Base-by-base conservation (phyloP, 495 filamentous ascomycete genomes). In the Peziza echinospora region DNA sequence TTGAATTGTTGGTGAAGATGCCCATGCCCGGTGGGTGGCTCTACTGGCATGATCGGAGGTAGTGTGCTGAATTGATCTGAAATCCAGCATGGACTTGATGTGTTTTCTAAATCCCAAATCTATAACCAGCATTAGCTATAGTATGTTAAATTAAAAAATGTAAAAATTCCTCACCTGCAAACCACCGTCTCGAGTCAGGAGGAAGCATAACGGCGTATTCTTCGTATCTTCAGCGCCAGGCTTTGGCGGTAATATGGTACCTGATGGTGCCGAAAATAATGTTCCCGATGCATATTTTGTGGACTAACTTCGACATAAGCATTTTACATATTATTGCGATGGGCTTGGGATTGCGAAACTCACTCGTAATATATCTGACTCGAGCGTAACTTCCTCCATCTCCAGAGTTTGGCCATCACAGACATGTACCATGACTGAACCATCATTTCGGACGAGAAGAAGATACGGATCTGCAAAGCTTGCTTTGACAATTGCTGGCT, bases 401-500 rank as follows among this genome's bases (percentile, higher is more conserved):
- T 96, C 89, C 47, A 60, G 40, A 19, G 84, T 77, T 55, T 70
- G 77, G 24, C 72, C 73, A 59, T 87, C 82, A 17, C 78, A 76
- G 58, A 79, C 69, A 19, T 84, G 74, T 23, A 96, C 67, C 30
- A 78, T 70, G 7, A 82, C 67, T 43, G 78, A 84, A 0, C 71
- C 71, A 60, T 94, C 84, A 48, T 93, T 82, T 47, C 81, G 71
- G 37, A 93, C 59, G 3, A 99, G 71, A 2, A 92, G 65, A n/a
- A 99, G 56, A 57, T 81, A 94, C 5, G 85, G 84, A 56, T 94
- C 89, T 10, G 70, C 68, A 53, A 96, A 82, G 60, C 80, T 89
- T n/a, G 80, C 78, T 54, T 71, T 81, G 34, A 83, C 63, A 22
- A 86, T 77, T 28, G 75, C 68, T 4, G 82, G 75, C 51, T 84